Percentiles rank a stretch among this genome's conserved stretches.
Conservation (phyloP, 2,329 filamentous ascomycete genomes). For the Lecanoromycetidae sp. region DNA sequence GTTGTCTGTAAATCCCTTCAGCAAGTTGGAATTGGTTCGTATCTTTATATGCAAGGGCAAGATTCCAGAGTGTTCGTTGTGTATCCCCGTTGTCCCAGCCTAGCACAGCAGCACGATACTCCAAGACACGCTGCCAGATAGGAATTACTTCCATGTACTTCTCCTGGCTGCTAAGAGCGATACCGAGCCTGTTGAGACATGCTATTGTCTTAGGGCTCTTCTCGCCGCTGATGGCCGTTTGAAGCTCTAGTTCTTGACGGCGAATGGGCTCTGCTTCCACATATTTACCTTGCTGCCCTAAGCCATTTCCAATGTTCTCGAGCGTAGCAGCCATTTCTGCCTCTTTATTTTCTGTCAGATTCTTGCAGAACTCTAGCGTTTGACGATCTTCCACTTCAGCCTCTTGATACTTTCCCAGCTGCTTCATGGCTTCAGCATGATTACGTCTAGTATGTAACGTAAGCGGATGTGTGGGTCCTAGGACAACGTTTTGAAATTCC, state of each 20-base stretch:
- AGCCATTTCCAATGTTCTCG: neutral
- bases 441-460: slow-evolving; percentile 3
- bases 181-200: neutral
- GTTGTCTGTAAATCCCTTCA: neutral
- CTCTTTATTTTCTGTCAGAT: neutral
- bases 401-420: neutral
- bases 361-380: neutral
- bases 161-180: neutral
- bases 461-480: slow-evolving; percentile 1
- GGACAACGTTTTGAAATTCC: neutral
- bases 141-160: neutral
- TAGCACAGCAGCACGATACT: neutral
- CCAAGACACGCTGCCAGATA: neutral
- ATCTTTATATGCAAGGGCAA: neutral
- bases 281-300: neutral
- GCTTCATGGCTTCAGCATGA: neutral
- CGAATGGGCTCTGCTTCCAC: slow-evolving; percentile 2
- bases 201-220: neutral
- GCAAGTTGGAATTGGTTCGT: neutral
- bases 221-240: neutral
- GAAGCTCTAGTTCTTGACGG: slow-evolving; percentile 2
- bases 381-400: neutral
- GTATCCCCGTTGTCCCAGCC: slow-evolving; percentile 3
- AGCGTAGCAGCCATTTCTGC: neutral
- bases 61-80: slow-evolving; percentile 2